phyloP scores from a whole-genome alignment of 148 eudicot species.

The Fagopyrum esculentum region DNA sequence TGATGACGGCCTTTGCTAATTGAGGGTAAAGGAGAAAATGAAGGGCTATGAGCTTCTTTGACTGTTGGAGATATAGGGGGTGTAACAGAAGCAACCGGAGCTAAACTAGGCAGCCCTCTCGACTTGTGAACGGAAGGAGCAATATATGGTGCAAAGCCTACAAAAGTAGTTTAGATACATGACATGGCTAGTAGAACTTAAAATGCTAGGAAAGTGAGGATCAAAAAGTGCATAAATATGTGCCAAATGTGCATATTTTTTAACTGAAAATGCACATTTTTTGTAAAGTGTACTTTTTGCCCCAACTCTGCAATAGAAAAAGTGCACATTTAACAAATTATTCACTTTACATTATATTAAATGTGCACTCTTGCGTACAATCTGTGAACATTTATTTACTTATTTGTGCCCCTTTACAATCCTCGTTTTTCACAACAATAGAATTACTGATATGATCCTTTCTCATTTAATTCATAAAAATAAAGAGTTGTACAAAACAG shows the following conservation, averaged over 20 bases:
- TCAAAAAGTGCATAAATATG: no score
- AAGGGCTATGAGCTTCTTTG: constrained; percentile 13
- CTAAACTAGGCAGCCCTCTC: not conserved
- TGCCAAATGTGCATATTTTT: no score
- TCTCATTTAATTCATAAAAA: not conserved
- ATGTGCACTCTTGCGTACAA: no score
- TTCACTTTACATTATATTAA: no score
- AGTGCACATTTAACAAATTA: no score
- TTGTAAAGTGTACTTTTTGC: no score
- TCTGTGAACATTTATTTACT: no score
- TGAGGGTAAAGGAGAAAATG: constrained; percentile 35
- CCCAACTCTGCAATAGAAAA: no score
- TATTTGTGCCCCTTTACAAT: no score
- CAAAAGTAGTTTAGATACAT: not conserved
- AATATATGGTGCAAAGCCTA: constrained; percentile 13
- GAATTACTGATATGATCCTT: no score
- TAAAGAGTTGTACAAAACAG: not conserved
- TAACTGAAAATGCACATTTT: no score
- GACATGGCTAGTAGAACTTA: constrained; percentile 11
- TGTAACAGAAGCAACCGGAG: constrained; percentile 9
- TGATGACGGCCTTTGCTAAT: constrained; percentile 16
- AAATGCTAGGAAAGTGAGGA: not conserved
- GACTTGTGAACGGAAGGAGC: constrained; percentile 10
- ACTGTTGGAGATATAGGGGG: constrained; percentile 22
- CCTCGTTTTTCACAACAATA: no score